A percentile compares a stretch with the other conserved stretches of the same genome.
Evolutionary conservation across 305 asterid species (phyloP).

Genomic region (Ilex paraguariensis): DNA sequence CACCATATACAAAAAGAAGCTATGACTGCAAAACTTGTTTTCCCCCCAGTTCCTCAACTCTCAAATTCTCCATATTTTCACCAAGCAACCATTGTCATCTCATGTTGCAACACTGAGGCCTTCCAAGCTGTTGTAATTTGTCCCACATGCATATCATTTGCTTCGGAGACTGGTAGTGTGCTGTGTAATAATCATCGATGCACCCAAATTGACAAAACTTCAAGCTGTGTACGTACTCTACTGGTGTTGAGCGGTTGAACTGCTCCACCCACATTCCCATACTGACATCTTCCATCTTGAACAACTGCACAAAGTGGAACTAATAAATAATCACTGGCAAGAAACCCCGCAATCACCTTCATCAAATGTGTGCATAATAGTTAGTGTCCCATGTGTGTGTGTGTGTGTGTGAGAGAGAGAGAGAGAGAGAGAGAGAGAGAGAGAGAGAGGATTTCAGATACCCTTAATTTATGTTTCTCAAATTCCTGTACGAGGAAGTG

Average conservation of each 20-base stretch:
- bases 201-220: conserved; percentile 95
- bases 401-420: neutral
- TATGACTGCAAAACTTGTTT: conserved; percentile 46
- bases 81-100: conserved; percentile 37
- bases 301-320: conserved; percentile 37
- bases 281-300: conserved; percentile 91
- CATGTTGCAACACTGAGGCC: conserved; percentile 85
- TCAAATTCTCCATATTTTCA: neutral
- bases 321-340: too few relatives aligned
- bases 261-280: conserved; percentile 90
- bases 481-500: conserved; percentile 48
- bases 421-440: neutral
- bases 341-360: too few relatives aligned
- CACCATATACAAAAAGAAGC: neutral
- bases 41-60: conserved; percentile 10
- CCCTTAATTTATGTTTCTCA: conserved; percentile 58
- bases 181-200: conserved; percentile 68
- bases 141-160: conserved; percentile 93
- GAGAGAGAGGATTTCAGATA: conserved; percentile 11
- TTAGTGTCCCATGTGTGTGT: neutral
- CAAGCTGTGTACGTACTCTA: conserved; percentile 80
- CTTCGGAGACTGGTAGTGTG: conserved; percentile 93
- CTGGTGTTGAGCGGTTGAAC: conserved; percentile 44
- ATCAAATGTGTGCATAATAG: neutral
- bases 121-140: conserved; percentile 53